These are phyloP conservation scores for Akanthomyces uredinophilus DNA, from an alignment of 2,329 filamentous ascomycete genomes.

Conservation along the genomic window DNA sequence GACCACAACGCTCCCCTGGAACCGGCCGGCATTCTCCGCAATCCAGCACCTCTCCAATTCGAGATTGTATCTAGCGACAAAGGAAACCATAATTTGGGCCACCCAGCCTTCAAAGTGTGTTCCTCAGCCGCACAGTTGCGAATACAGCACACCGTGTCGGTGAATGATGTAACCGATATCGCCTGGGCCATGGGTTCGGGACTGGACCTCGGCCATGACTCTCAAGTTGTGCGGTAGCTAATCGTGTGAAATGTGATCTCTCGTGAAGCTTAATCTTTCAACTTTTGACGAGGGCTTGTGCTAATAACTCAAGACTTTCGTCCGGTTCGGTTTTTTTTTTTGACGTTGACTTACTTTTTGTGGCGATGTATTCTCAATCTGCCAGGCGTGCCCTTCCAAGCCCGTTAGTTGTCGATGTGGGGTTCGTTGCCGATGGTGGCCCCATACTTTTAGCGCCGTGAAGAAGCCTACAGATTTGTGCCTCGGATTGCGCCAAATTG, in stretches of 20 bases:
- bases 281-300: too few relatives aligned
- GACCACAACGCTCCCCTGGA: slow-evolving; percentile 24
- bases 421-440: not conserved
- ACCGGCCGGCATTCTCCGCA: slow-evolving; percentile 21
- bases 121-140: slow-evolving; percentile 19
- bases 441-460: not conserved
- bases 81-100: slow-evolving; percentile 22
- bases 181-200: slow-evolving; percentile 19
- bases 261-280: too few relatives aligned
- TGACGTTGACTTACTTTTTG: not conserved
- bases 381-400: not conserved
- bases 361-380: not conserved
- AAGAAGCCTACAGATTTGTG: not conserved
- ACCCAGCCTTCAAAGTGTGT: slow-evolving; percentile 21
- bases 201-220: not conserved
- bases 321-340: not conserved
- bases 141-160: slow-evolving; percentile 22
- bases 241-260: too few relatives aligned
- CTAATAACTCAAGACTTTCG: too few relatives aligned
- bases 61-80: slow-evolving; percentile 22
- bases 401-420: not conserved
- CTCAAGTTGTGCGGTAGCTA: not conserved
- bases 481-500: too few relatives aligned
- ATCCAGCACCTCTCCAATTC: slow-evolving; percentile 25
- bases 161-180: slow-evolving; percentile 24